These are phyloP conservation scores for Leccinum longicurvipes DNA, from an alignment of 768 basidiomycete genomes.

Conservation along the genomic window DNA sequence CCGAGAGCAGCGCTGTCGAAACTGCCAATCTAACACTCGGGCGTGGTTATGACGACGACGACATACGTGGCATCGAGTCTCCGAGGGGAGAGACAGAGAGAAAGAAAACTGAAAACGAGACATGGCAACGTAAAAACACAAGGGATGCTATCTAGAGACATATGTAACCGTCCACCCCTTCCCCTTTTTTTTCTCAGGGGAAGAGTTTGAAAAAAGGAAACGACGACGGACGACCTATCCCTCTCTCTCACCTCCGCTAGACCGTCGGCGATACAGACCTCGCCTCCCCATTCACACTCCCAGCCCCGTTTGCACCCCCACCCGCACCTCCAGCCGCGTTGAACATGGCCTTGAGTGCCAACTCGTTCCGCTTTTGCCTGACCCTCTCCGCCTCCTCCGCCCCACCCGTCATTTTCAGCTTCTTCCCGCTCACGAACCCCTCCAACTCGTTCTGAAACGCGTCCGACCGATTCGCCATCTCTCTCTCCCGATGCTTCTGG, in stretches of 20 bases:
- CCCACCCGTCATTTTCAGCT: slow-evolving; percentile 93
- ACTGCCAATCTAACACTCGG: neutral
- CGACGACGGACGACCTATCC: neutral
- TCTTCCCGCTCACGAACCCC: slow-evolving; percentile 85
- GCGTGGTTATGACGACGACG: neutral
- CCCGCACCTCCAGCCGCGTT: slow-evolving; percentile 24
- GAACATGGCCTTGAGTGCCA: slow-evolving; percentile 90
- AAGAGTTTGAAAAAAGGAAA: neutral
- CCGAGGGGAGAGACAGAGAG: neutral
- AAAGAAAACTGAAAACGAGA: neutral
- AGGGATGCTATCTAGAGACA: neutral
- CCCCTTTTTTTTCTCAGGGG: neutral
- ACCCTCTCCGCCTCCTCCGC: slow-evolving; percentile 89
- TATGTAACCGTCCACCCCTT: neutral
- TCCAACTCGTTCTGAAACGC: slow-evolving; percentile 81
- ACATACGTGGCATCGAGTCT: neutral
- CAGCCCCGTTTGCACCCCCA: slow-evolving; percentile 1
- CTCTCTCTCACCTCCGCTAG: neutral
- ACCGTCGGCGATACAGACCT: slow-evolving; percentile 7
- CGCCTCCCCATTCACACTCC: slow-evolving; percentile 4
- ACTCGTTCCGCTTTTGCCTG: slow-evolving; percentile 78
- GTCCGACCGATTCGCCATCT: slow-evolving; percentile 63
- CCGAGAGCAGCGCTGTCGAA: neutral
- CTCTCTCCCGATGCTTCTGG: slow-evolving; percentile 75
- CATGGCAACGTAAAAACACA: neutral